Evolutionary conservation across 2,329 filamentous ascomycete species (phyloP), one percentile per base, ranked within the genome.

Genomic region (Aspergillus pseudoterreus): DNA sequence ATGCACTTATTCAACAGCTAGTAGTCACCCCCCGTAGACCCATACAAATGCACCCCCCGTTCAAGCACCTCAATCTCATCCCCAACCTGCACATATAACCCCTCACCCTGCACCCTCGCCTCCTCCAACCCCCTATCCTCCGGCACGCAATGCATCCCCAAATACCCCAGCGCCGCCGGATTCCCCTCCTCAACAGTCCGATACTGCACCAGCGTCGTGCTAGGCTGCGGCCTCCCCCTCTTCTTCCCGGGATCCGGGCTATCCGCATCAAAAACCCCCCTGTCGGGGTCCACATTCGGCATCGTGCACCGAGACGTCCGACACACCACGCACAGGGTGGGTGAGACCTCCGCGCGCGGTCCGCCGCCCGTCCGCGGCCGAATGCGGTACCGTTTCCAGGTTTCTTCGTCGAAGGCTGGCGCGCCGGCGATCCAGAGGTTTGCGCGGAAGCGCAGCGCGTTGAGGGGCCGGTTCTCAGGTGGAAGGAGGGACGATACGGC

Each of bases 231-330:
- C 22, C 54, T 57, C 2, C 59, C 59, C 17, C 45, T 53, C 38
- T 59, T 59, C 50, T 49, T 58, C 9, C 51, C 56, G 3, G 53
- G 51, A 8, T 38, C 43, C 6, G 59, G 50, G 22, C 35, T 56
- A 19, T 62, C 59, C 11, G 57, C 42, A n/a, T 57, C 56, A 19
- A 60, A 58, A 4, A 38, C 15, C 14, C 59, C 59, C 3, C 49
- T 60, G 9, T 55, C 48, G 11, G 54, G 56, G 14, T 60, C 52
- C 5, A 62, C 57, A 35, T 59, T 62, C 1, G 59, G 59, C 54
- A 62, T 62, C 4, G 59, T 62, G 43, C 59, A 62, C 43, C 59
- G 48, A 4, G 59, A 62, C n/a, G 59, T 62, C 6, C 59, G 57
- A 27, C 57, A 60, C 3, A 62, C 59, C 12, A 62, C 57, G 12